A percentile compares a stretch with the other conserved stretches of the same genome.
phyloP scores from a whole-genome alignment of 2,329 filamentous ascomycete genomes.

The Penicillium corylophilum region DNA sequence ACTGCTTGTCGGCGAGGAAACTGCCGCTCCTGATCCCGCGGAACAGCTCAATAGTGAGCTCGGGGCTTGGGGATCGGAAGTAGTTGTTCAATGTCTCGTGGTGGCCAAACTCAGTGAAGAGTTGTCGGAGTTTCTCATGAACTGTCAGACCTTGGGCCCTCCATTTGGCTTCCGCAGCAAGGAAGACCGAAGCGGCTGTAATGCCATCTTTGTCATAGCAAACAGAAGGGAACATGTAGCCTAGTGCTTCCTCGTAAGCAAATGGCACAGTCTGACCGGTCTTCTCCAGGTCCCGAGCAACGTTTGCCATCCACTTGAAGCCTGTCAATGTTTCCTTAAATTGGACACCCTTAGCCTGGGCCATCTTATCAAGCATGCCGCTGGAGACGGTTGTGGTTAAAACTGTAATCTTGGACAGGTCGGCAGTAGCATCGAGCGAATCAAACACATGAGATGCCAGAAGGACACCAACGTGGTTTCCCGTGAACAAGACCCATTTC shows the following conservation, averaged over 20 bases:
- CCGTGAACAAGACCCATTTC: constrained; percentile 61
- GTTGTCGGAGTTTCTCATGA: constrained; percentile 55
- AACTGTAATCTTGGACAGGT: constrained; percentile 51
- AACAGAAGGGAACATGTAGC: constrained; percentile 64
- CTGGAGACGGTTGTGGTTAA: constrained; percentile 64
- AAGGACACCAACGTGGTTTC: constrained; percentile 64
- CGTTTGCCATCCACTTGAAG: constrained; percentile 68
- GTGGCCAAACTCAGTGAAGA: constrained; percentile 59
- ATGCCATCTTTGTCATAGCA: constrained; percentile 67
- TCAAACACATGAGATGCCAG: constrained; percentile 59
- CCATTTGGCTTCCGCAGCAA: constrained; percentile 56
- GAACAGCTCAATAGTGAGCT: constrained; percentile 56
- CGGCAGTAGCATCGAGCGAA: constrained; percentile 35
- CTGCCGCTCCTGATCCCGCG: constrained; percentile 50
- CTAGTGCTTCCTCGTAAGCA: constrained; percentile 65
- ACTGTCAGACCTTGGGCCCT: constrained; percentile 55
- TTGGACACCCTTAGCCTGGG: constrained; percentile 54
- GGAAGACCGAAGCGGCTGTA: constrained; percentile 59
- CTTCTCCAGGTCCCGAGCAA: constrained; percentile 52
- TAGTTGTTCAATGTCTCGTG: constrained; percentile 66
- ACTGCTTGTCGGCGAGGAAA: constrained; percentile 42
- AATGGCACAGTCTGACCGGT: constrained; percentile 54
- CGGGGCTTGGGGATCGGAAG: constrained; percentile 57
- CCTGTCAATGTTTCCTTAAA: constrained; percentile 64
- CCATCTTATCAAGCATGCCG: constrained; percentile 61